Base-by-base conservation (phyloP, 305 asterid genomes). In the Lippia alba region DNA sequence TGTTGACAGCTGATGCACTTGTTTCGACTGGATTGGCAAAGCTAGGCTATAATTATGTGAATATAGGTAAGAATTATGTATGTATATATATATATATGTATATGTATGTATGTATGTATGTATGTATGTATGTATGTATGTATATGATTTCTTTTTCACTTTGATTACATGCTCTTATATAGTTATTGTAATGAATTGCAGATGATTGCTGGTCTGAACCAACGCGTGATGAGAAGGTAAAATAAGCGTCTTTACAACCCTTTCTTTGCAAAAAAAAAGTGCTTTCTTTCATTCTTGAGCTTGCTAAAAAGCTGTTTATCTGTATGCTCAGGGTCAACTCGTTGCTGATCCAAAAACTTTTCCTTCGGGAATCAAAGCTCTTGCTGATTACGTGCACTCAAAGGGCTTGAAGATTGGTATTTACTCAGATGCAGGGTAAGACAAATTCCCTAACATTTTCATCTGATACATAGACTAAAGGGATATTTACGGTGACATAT, bases 361-460 rank as follows among this genome's bases (percentile, higher is more conserved):
- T 64, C 96, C 98, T 17, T 91, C 96, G 0, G 98, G 99, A 75
- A 85, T 94, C 61, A 87, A 91, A 78, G 87, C 89, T 76, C 85
- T 92, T 61, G 92, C 99, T 34, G 96, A 90, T 82, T 90, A 90
- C 76, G 92, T 92, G 56, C 99, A 94, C 73, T 83, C 83, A 2
- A 94, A 86, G 83, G 98, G 96, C 67, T 90, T 94, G 56, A 94
- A 92, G 85, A 88, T 94, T 6, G 98, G 99, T 48, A 86, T 94
- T 73, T 94, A 94, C 80, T 92, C 98, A 39, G 97, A 91, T 81
- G 99, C 99, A 72, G 99, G 99, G 99, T 94, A 87, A 17, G 91
- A 48, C 16, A 32, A 69, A 49, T 55, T 69, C 66, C 49, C 64
- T 19, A 64, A 53, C 17, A 32, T 57, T 75, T 66, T 14, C 53